Conservation (phyloP, 2,329 filamentous ascomycete species). For the Aspergillus sergii region DNA sequence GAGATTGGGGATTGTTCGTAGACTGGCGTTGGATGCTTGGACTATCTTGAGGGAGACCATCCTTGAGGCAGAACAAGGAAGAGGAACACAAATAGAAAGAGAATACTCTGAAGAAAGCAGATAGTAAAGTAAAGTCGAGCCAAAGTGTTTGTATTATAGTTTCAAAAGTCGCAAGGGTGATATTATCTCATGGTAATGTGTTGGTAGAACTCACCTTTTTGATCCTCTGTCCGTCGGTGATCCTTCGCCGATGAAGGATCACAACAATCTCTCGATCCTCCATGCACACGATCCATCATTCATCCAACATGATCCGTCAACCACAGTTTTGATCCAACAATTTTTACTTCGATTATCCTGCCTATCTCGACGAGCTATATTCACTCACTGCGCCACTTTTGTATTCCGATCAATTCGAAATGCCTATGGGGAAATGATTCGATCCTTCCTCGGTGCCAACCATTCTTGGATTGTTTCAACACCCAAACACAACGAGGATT, state of each 20-base stretch:
- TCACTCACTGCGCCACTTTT: too few species aligned
- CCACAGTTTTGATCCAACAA: not conserved
- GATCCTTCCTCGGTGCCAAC: too few species aligned
- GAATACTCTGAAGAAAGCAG: too few species aligned
- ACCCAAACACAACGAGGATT: too few species aligned
- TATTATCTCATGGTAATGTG: not conserved
- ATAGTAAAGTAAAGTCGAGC: too few species aligned
- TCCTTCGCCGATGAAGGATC: slow-evolving; percentile 9
- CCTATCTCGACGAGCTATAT: too few species aligned
- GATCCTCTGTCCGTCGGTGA: slow-evolving; percentile 2
- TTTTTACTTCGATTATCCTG: not conserved
- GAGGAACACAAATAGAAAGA: too few species aligned
- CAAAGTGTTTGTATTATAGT: too few species aligned
- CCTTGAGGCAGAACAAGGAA: too few species aligned
- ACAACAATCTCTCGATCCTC: not conserved
- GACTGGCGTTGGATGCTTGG: slow-evolving; percentile 43
- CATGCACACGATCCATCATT: not conserved
- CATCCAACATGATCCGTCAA: not conserved
- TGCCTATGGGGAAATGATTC: too few species aligned
- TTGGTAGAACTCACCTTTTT: not conserved
- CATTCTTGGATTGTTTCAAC: too few species aligned
- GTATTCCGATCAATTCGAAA: not conserved
- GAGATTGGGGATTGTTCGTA: slow-evolving; percentile 28
- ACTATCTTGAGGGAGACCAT: slow-evolving; percentile 36
- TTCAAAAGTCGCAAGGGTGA: too few species aligned